Evolutionary conservation across 108 stramenopile genomes (phyloP), one percentile per base, ranked within the genome.

Genomic region (Conticribra weissflogii): DNA sequence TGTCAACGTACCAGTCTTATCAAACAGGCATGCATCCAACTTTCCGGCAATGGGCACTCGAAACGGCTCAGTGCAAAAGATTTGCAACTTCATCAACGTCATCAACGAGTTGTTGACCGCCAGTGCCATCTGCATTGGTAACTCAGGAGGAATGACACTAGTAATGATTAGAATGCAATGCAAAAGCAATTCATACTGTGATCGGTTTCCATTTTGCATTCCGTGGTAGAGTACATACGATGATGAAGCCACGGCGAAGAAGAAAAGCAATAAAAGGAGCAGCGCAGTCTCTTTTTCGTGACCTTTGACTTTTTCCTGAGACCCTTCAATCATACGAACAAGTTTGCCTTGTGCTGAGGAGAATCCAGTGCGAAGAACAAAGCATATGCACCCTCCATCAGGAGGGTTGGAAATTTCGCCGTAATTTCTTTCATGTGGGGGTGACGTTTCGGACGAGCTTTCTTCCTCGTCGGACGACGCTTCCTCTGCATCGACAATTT

Each of bases 111-210:
- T 96, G 79, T 98, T 98, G 24, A 98, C 97, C 15, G 98, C 98
- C 52, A 98, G 78, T 12, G 98, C 98, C 96, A 97, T 97, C 72
- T 98, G 96, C 95, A 97, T 96, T 2, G 98, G 98, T 19, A 98
- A 80, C 81, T 98, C 96, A 9, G 96, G 98, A 30, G 97, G 98
- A 48, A 98, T 96, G 9, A 98, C 98, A 63, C 83, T 87, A 16
- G 98, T 98, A 63, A 98, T 80, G 70, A 98, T 98, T 56, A 98
- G 36, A 63, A 98, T 93, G 66, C 98, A 98, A 66, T 96, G 96
- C 55, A 98, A 74, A 14, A 98, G 74, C 29, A 98, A 72, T 75
- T 98, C 95, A 68, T 96, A 97, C 69, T 95, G 85, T 46, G 90
- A 88, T 61, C 93, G 88, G 18, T 89, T 88, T 45, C 92, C 93